A percentile compares a stretch with the other conserved stretches of the same genome.
Evolutionary conservation across 805 yeast species (phyloP).

Genomic region (Nakazawaea ernobii): DNA sequence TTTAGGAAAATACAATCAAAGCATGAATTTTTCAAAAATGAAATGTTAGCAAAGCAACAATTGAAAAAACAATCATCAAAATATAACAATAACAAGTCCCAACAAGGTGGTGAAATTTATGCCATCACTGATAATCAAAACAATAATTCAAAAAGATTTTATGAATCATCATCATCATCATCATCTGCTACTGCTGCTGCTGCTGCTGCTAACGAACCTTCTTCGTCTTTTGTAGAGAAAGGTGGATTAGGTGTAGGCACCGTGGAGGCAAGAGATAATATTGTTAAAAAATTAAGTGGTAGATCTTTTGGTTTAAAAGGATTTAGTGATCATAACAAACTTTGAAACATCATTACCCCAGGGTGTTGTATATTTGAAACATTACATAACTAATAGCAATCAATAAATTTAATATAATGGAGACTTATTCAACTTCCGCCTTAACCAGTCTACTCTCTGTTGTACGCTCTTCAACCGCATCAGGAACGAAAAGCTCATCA

Average conservation of each 20-base stretch:
- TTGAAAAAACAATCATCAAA: constrained; percentile 4
- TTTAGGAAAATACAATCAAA: constrained; percentile 43
- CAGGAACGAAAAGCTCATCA: neutral
- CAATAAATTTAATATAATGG: neutral
- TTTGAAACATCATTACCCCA: neutral
- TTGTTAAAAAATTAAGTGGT: constrained; percentile 23
- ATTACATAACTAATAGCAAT: neutral
- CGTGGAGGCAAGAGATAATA: constrained; percentile 15
- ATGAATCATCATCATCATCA: constrained; percentile 4
- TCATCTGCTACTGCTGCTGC: too few species aligned
- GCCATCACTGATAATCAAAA: constrained; percentile 2
- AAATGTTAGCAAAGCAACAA: constrained; percentile 5
- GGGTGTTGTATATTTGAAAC: neutral
- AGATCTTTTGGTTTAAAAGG: constrained; percentile 24
- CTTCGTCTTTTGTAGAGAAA: constrained; percentile 17
- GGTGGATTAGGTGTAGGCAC: neutral
- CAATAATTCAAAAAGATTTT: constrained; percentile 4
- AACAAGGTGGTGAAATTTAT: neutral
- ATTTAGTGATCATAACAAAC: constrained; percentile 11
- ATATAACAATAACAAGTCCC: constrained; percentile 7
- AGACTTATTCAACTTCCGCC: neutral
- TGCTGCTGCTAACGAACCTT: constrained; percentile 15
- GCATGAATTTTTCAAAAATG: constrained; percentile 22
- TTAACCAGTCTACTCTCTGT: neutral
- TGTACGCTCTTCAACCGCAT: neutral